Evolutionary conservation across 2,329 filamentous ascomycete genomes (phyloP).

Genomic region (Tolypocladium tropicale): DNA sequence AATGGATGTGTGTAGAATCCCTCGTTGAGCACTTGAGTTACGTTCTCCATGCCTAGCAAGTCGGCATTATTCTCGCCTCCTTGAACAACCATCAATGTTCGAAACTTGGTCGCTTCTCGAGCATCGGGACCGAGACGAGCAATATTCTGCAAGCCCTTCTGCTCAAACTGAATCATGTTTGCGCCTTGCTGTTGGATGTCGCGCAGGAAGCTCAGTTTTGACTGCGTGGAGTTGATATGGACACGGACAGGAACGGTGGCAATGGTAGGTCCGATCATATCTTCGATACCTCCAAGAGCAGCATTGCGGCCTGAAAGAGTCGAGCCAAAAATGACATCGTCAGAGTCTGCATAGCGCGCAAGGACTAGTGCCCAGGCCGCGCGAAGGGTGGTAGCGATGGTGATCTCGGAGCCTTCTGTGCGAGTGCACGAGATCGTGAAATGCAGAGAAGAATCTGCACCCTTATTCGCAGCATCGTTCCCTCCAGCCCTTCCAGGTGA

Average conservation of each 20-base stretch:
- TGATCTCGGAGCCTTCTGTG: neutral
- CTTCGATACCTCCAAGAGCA: slow-evolving; percentile 13
- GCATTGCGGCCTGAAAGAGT: slow-evolving; percentile 18
- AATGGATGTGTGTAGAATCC: neutral
- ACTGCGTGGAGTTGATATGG: slow-evolving; percentile 2
- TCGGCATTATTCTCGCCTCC: neutral
- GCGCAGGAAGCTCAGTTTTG: slow-evolving; percentile 8
- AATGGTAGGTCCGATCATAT: slow-evolving; percentile 19
- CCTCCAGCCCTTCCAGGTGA: neutral
- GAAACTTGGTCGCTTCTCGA: slow-evolving; percentile 13
- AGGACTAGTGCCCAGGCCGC: slow-evolving; percentile 16
- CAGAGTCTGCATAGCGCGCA: slow-evolving; percentile 7
- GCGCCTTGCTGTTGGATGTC: slow-evolving; percentile 4
- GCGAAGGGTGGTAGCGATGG: slow-evolving; percentile 11
- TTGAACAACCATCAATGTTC: slow-evolving; percentile 16
- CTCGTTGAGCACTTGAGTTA: neutral
- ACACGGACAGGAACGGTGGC: slow-evolving; percentile 18
- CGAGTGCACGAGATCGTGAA: neutral
- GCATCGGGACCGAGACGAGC: slow-evolving; percentile 7
- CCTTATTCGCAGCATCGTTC: neutral
- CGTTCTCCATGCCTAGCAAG: neutral
- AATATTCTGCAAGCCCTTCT: slow-evolving; percentile 12
- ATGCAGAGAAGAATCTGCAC: slow-evolving; percentile 1
- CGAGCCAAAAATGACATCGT: slow-evolving; percentile 15
- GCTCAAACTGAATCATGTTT: slow-evolving; percentile 8